Base-by-base conservation (phyloP, 1,139 yeast species). In the Suhomyces taliae region DNA sequence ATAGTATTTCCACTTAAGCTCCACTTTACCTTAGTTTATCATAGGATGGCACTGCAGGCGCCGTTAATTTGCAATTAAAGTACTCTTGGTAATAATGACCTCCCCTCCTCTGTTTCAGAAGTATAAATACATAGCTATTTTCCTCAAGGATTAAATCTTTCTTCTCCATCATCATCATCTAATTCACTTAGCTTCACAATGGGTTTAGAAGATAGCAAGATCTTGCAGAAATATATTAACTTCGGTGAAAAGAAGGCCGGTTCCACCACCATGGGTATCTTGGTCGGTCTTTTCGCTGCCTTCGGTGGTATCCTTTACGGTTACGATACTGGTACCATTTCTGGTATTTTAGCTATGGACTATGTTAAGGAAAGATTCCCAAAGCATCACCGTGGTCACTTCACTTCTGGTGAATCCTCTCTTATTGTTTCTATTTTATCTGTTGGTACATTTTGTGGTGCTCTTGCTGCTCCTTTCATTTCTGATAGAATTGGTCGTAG, bases 241-340 rank as follows among this genome's bases (percentile, higher is more conserved):
- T 61, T 69, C 40, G 77, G 74, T 44, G 76, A 71, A 53, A 74
- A 73, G 61, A 75, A 69, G 57, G 77, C 80, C 36, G 76, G 79
- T 7, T 76, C 81, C 46, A 73, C 81, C 52, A 64, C 72, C 53
- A 62, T 74, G 64, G 72, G 78, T 41, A 77, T 78, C 54, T 68
- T 66, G 59, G 63, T 71, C 63, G 75, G 82, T 75, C 58, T 63
- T 33, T 71, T 70, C 52, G 76, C 76, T 48, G 85, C 88, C 50
- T 81, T 83, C 56, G 88, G 87, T 68, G 89, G 89, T 60, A 54
- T 82, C 58, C 81, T 84, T 52, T 85, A 78, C 62, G 90, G 90
- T 54, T 85, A 84, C 79, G 90, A 85, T 69, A 84, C 90, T 31
- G 90, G 91, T 69, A 83, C 90, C 55, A 85, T 85, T 60, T 80